Conservation (phyloP, 2,329 filamentous ascomycete species). For the Cadophora luteo-olivacea region DNA sequence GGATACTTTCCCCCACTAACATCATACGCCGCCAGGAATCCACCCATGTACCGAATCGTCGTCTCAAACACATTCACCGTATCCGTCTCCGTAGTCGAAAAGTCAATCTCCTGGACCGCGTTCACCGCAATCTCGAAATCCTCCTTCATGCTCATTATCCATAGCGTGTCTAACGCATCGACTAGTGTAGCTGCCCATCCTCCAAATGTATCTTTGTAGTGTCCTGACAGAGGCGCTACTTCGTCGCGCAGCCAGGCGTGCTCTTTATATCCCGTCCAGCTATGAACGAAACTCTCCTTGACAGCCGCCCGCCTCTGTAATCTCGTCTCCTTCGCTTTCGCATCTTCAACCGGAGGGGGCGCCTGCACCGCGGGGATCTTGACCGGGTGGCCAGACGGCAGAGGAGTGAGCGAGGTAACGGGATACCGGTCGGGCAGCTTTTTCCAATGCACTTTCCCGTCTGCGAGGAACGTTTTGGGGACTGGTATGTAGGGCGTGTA, state of each 20-base stretch:
- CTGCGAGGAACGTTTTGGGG: constrained; percentile 46
- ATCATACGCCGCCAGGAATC: constrained; percentile 86
- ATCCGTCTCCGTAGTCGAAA: constrained; percentile 64
- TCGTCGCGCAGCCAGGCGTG: constrained; percentile 89
- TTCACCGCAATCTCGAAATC: constrained; percentile 82
- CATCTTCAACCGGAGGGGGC: constrained; percentile 34
- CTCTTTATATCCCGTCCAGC: constrained; percentile 83
- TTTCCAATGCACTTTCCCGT: constrained; percentile 58
- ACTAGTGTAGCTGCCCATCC: constrained; percentile 90
- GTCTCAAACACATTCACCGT: constrained; percentile 76
- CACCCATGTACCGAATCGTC: constrained; percentile 88
- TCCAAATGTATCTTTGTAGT: constrained; percentile 81
- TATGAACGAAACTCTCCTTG: constrained; percentile 42
- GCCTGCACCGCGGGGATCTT: constrained; percentile 41
- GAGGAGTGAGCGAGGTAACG: constrained; percentile 37
- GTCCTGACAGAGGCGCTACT: constrained; percentile 72
- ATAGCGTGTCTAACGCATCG: constrained; percentile 82
- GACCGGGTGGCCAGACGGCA: constrained; percentile 39
- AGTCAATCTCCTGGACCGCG: constrained; percentile 77
- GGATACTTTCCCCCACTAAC: constrained; percentile 74
- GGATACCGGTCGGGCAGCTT: constrained; percentile 42
- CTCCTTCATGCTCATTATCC: constrained; percentile 81
- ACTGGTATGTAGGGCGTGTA: constrained; percentile 32
- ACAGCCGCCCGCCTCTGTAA: constrained; percentile 38
- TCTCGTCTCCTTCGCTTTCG: constrained; percentile 35